phyloP scores from a whole-genome alignment of 805 yeast species.

The Priceomyces carsonii region DNA sequence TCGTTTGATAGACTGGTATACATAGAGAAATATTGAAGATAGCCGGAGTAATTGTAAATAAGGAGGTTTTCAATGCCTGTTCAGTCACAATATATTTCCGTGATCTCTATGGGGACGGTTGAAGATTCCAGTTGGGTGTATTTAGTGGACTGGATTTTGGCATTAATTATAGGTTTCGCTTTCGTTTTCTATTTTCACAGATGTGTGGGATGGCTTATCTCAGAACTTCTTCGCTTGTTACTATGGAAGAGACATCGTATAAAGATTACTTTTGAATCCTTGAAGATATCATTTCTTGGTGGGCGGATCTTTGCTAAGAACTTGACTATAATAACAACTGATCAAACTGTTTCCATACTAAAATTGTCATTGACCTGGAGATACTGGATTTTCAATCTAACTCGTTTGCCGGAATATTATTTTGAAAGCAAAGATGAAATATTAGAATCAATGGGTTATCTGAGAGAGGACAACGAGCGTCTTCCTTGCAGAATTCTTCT shows the following conservation, averaged over 20 bases:
- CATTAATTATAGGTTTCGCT: constrained; percentile 59
- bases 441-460: constrained; percentile 10
- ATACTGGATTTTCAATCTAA: constrained; percentile 68
- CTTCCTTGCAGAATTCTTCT: constrained; percentile 60
- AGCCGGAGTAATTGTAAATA: too few species aligned
- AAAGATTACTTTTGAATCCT: constrained; percentile 66
- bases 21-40: too few species aligned
- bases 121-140: constrained; percentile 59
- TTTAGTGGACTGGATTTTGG: constrained; percentile 77
- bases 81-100: constrained; percentile 25
- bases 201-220: constrained; percentile 58
- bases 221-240: constrained; percentile 49
- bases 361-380: constrained; percentile 85
- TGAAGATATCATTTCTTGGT: constrained; percentile 76
- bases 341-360: constrained; percentile 68
- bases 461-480: constrained; percentile 38
- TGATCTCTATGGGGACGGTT: constrained; percentile 19
- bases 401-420: constrained; percentile 39
- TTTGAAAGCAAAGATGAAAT: constrained; percentile 16
- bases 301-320: constrained; percentile 83
- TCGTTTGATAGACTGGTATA: too few species aligned
- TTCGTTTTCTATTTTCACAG: constrained; percentile 79
- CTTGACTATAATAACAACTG: constrained; percentile 68
- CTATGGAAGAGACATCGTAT: constrained; percentile 66
- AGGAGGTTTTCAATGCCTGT: constrained; percentile 29